phyloP scores from a whole-genome alignment of 176 grass and related monocot species.

The Oryza longistaminata region DNA sequence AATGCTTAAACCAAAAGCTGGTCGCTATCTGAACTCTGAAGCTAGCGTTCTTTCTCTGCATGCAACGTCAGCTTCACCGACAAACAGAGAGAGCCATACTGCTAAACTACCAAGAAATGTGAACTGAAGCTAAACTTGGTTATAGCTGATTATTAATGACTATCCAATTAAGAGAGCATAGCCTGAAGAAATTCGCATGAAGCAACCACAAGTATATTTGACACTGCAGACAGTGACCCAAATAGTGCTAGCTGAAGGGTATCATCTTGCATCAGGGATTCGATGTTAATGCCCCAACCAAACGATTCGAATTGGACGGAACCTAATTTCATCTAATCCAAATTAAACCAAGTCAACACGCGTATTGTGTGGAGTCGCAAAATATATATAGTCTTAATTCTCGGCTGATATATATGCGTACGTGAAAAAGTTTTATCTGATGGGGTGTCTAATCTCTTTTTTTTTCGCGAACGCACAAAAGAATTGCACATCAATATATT shows the following conservation, averaged over 20 bases:
- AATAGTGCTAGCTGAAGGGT: background rate
- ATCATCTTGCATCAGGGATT: background rate
- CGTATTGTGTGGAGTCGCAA: background rate
- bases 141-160: background rate
- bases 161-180: background rate
- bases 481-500: too few relatives aligned
- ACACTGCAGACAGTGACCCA: constrained; percentile 1
- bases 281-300: constrained; percentile 32
- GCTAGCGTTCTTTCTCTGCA: background rate
- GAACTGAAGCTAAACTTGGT: background rate
- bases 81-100: background rate
- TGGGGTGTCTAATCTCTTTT: too few relatives aligned
- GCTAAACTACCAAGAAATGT: too few relatives aligned
- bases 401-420: background rate
- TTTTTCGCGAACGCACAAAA: too few relatives aligned
- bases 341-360: constrained; percentile 20
- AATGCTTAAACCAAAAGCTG: background rate
- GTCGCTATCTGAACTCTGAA: background rate
- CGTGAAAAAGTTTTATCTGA: too few relatives aligned
- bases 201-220: background rate
- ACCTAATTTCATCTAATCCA: background rate
- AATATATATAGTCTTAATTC: background rate
- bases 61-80: constrained; percentile 25
- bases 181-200: background rate
- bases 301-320: background rate